Evolutionary conservation across 1,284 basidiomycete species (phyloP), one percentile per base, ranked within the genome.

Genomic region (Butyriboletus regius): DNA sequence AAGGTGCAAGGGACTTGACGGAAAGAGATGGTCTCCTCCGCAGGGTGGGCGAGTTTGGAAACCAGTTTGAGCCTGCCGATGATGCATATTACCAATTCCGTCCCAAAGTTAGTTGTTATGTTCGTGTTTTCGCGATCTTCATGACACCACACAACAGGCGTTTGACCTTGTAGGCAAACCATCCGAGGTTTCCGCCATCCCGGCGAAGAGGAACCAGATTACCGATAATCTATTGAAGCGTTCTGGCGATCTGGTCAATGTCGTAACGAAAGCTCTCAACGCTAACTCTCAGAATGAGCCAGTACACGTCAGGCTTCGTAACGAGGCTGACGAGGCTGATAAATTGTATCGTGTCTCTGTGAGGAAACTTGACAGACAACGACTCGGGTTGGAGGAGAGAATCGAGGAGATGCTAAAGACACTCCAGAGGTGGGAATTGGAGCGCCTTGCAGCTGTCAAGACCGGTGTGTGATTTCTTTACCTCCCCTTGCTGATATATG

Each of bases 371-470:
- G 91, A 93, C 62, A 72, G 83, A 43, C 87, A 88, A 61, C 75
- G 91, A 24, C 75, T 93, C 22, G 81, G 77, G 5, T 77, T 94
- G 46, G 91, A 94, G 67, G 89, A 94, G 64, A 76, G 79, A 46
- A 78, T 94, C 46, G 91, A 94, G 63, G 85, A 89, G 46, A 82
- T 80, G 2, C 71, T 94, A 39, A 90, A 87, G 68, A 66, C 75
- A 1, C 75, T 91, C 59, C 90, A 94, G 67, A 77, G 76, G 55
- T 91, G 89, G 88, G 91, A 95, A 70, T 68, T 76, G 40, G 91
- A 94, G 59, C 73, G 91, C 40, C 72, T 94, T 59, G 72, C 81
- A 28, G 87, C 88, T 13, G 79, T 94, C 53, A 91, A 91, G 74
- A 87, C 86, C 3, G 85, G 86, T 65, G 34, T 22, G 64, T 85